Conservation (phyloP, 176 grass and related monocot genomes). For the Aegilops umbellulata region DNA sequence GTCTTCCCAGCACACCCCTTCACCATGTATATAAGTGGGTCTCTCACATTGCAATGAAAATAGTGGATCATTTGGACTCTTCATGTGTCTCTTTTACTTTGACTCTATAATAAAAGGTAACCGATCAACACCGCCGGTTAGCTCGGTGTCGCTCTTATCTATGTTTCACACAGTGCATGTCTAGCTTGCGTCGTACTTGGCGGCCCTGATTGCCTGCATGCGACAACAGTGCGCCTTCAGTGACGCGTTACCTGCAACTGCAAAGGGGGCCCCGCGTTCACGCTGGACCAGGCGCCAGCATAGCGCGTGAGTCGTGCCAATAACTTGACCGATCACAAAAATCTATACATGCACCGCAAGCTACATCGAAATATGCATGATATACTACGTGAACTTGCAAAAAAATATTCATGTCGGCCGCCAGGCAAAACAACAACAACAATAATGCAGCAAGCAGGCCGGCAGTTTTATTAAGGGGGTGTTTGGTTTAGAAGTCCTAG, state of each 20-base stretch:
- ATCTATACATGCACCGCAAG: too few species aligned
- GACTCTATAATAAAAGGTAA: too few species aligned
- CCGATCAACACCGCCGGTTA: background rate
- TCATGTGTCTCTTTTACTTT: too few species aligned
- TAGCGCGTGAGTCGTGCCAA: background rate
- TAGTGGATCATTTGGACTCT: too few species aligned
- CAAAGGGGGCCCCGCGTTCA: background rate
- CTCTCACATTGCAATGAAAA: too few species aligned
- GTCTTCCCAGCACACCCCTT: too few species aligned
- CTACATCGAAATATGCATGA: too few species aligned
- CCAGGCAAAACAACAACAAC: background rate
- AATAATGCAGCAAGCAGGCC: background rate
- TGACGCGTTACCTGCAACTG: background rate
- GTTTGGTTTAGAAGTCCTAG: too few species aligned
- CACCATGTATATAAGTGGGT: too few species aligned
- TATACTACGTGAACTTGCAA: too few species aligned
- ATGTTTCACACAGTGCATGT: background rate
- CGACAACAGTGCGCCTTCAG: constrained; percentile 4
- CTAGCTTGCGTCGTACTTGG: constrained; percentile 33
- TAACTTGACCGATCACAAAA: background rate
- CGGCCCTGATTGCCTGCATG: constrained; percentile 3
- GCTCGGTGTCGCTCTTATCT: background rate
- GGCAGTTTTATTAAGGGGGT: too few species aligned
- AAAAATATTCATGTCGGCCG: background rate
- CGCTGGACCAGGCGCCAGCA: background rate